A percentile compares a stretch with the other conserved stretches of the same genome.
Conservation (phyloP, 331 rosid species). For the Malus hybrid region DNA sequence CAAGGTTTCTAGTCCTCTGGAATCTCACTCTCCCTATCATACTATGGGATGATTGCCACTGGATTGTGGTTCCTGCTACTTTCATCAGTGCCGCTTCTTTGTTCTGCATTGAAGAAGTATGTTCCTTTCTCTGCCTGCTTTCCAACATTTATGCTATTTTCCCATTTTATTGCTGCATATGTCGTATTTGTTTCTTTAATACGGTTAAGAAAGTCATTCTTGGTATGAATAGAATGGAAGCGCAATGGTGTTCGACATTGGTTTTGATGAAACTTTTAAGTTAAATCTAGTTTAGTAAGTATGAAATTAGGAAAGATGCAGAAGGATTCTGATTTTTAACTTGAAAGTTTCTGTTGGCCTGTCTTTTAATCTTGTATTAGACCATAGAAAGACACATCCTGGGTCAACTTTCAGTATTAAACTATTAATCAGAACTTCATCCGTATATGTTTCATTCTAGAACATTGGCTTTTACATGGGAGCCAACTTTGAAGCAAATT, state of each 20-base stretch:
- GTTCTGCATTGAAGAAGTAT: constrained; percentile 95
- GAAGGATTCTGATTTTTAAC: neutral
- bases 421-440: neutral
- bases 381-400: too few relatives aligned
- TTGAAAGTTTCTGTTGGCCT: neutral
- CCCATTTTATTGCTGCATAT: neutral
- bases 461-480: neutral
- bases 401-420: neutral
- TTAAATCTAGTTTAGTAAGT: too few relatives aligned
- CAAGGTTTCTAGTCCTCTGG: constrained; percentile 89
- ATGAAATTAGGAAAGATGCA: neutral
- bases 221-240: neutral
- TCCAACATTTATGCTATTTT: neutral
- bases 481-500: neutral
- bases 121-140: neutral
- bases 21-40: constrained; percentile 84
- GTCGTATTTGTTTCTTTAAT: neutral
- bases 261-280: neutral
- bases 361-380: neutral
- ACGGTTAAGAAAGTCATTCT: neutral
- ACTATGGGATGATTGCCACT: constrained; percentile 93
- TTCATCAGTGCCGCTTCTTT: constrained; percentile 80
- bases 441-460: neutral
- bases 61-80: constrained; percentile 96
- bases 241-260: neutral